Evolutionary conservation across 163 green algal genomes (phyloP).

Genomic region (Chlamydomonas reinhardtii): DNA sequence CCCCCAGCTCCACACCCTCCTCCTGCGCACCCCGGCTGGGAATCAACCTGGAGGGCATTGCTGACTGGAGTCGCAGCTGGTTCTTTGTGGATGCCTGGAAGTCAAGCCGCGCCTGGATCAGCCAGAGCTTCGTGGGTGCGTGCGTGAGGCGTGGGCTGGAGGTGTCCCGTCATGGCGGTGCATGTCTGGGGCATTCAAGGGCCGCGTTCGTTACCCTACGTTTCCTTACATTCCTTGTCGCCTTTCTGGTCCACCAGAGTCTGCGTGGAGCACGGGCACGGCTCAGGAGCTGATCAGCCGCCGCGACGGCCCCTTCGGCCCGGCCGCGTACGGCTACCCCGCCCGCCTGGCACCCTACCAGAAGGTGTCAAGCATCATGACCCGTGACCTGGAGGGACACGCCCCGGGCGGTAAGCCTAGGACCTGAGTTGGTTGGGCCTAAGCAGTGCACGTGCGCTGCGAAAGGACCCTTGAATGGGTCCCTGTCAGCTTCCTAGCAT

Average conservation of each 20-base stretch:
- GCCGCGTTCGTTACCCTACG: too few relatives aligned
- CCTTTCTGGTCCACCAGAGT: neutral
- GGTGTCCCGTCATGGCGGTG: too few relatives aligned
- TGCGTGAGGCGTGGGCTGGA: too few relatives aligned
- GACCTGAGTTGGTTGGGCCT: too few relatives aligned
- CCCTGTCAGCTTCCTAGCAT: too few relatives aligned
- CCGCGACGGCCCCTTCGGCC: neutral
- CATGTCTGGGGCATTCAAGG: too few relatives aligned
- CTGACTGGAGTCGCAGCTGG: neutral
- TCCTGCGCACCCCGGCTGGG: neutral
- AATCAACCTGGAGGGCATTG: neutral
- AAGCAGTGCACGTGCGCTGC: too few relatives aligned
- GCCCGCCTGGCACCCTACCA: neutral
- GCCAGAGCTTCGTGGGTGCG: neutral
- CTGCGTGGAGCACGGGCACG: neutral
- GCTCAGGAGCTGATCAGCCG: neutral
- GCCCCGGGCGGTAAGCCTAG: neutral
- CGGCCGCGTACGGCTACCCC: neutral
- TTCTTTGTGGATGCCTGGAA: neutral
- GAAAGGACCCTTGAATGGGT: too few relatives aligned
- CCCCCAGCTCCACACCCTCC: neutral
- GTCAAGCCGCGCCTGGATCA: neutral
- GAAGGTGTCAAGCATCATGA: neutral
- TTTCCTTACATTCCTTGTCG: too few relatives aligned
- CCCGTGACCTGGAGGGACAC: neutral